Percentiles rank a stretch among this genome's conserved stretches.
Conservation (phyloP, 805 yeast species). For the Priceomyces melissophilus region DNA sequence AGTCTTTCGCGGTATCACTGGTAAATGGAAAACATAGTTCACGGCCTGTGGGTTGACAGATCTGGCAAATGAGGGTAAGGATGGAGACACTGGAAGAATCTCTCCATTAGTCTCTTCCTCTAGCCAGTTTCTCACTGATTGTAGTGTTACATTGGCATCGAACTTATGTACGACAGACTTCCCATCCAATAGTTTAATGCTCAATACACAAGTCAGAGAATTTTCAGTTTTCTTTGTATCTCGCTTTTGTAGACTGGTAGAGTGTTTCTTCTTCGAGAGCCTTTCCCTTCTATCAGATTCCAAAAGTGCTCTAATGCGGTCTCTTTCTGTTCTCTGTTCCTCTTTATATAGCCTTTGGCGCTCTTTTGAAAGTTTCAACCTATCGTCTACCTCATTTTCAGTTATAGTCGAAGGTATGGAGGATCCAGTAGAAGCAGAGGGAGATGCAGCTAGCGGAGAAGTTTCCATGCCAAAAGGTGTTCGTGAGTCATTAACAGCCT, state of each 20-base stretch:
- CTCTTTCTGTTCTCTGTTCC: constrained; percentile 50
- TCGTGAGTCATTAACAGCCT: not conserved
- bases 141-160: constrained; percentile 40
- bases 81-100: constrained; percentile 36
- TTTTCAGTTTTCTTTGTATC: not conserved
- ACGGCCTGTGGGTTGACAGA: constrained; percentile 59
- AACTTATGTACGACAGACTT: constrained; percentile 52
- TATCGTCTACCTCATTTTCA: not conserved
- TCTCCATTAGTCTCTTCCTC: constrained; percentile 40
- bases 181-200: constrained; percentile 70
- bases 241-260: not conserved
- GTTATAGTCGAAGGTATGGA: not conserved
- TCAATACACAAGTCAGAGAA: constrained; percentile 36
- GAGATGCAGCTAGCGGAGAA: too few relatives aligned
- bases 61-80: constrained; percentile 50
- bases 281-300: constrained; percentile 53
- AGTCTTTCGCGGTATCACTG: constrained; percentile 47
- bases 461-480: too few relatives aligned
- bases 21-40: constrained; percentile 34
- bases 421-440: not conserved
- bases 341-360: constrained; percentile 20
- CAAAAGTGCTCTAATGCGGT: constrained; percentile 51
- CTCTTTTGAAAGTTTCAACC: constrained; percentile 8
- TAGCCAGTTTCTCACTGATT: constrained; percentile 60
- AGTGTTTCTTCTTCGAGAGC: constrained; percentile 10